Percentiles rank a stretch among this genome's conserved stretches.
Evolutionary conservation across 371 early-diverging fungal genomes (phyloP).

Genomic region (Entomophthora muscae): DNA sequence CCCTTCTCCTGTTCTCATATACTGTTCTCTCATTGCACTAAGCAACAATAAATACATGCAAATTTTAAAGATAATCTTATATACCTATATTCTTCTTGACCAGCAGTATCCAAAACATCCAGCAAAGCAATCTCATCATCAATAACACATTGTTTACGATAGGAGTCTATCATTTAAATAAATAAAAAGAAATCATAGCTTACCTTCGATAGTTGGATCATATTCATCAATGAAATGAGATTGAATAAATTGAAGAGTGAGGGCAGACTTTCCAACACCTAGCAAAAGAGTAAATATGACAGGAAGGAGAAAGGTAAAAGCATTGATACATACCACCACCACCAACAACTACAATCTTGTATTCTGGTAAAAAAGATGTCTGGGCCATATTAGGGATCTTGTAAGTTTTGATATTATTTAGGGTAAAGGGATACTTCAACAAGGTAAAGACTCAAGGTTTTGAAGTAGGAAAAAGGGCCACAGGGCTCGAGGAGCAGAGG

Average conservation of each 20-base stretch:
- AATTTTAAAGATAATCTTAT: not conserved
- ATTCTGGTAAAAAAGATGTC: conserved; percentile 33
- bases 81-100: conserved; percentile 79
- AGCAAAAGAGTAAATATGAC: not conserved
- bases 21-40: conserved; percentile 18
- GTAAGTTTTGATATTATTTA: not conserved
- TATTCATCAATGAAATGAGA: conserved; percentile 82
- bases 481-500: not conserved
- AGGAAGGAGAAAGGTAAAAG: conserved; percentile 8
- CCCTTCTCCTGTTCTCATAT: conserved; percentile 78
- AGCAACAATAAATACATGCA: not conserved
- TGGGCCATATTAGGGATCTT: not conserved
- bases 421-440: not conserved
- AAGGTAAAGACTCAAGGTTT: not conserved
- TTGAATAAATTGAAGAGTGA: conserved; percentile 82
- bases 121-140: conserved; percentile 65
- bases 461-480: not conserved
- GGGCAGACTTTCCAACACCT: conserved; percentile 69
- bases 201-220: conserved; percentile 86
- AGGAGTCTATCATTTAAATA: conserved; percentile 42
- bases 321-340: conserved; percentile 52
- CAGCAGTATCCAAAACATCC: conserved; percentile 87
- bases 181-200: no score
- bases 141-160: conserved; percentile 72
- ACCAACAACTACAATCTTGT: conserved; percentile 72